Percentiles rank a stretch among this genome's conserved stretches.
phyloP scores from a whole-genome alignment of 768 basidiomycete genomes.

The Pleurotus djamor region DNA sequence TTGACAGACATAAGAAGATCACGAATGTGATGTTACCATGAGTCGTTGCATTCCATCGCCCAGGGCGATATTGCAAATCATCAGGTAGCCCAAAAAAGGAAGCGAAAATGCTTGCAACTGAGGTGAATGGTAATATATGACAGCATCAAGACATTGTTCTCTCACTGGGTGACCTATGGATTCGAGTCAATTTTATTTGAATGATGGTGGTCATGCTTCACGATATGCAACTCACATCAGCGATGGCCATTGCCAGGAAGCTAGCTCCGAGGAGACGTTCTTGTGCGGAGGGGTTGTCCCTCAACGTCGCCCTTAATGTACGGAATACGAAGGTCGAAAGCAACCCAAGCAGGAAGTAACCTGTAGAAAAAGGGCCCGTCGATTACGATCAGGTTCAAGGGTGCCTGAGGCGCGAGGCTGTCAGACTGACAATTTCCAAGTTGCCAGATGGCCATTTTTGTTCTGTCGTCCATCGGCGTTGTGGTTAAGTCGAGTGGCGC shows the following conservation, averaged over 20 bases:
- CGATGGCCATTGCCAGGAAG: constrained; percentile 61
- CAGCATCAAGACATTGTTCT: constrained; percentile 7
- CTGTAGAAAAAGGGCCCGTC: constrained; percentile 25
- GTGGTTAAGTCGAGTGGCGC: constrained; percentile 15
- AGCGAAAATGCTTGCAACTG: constrained; percentile 46
- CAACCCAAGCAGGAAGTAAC: constrained; percentile 62
- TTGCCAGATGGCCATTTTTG: constrained; percentile 59
- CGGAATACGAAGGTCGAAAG: constrained; percentile 68
- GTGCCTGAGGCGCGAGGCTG: not conserved
- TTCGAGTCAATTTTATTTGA: not conserved
- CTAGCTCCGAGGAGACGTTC: constrained; percentile 67
- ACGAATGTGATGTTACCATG: constrained; percentile 77
- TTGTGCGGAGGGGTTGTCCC: constrained; percentile 55
- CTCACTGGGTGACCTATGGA: constrained; percentile 61
- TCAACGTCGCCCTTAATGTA: constrained; percentile 58
- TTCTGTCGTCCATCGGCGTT: constrained; percentile 35
- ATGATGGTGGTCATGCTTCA: not conserved
- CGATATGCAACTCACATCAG: constrained; percentile 52
- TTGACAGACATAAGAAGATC: constrained; percentile 49
- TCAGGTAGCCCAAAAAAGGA: constrained; percentile 59
- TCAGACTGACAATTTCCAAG: constrained; percentile 49
- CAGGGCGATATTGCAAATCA: constrained; percentile 45
- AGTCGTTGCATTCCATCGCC: constrained; percentile 67
- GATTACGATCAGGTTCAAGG: not conserved
- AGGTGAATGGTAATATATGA: constrained; percentile 8